Conservation (phyloP, 2,329 filamentous ascomycete species). For the Zymoseptoria brevis region DNA sequence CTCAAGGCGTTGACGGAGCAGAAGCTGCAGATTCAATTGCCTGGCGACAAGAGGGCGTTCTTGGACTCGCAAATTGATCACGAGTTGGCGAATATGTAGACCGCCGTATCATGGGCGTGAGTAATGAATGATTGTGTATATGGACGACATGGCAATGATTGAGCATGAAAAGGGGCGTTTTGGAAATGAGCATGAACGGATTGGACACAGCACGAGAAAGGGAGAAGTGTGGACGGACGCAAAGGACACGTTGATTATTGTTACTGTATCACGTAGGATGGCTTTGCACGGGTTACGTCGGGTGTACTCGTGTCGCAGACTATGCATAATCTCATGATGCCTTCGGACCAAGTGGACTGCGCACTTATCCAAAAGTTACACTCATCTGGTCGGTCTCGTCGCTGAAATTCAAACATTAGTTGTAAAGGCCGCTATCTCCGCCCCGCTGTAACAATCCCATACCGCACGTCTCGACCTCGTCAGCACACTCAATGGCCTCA, state of each 20-base stretch:
- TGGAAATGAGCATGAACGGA: not conserved
- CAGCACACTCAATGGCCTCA: not conserved
- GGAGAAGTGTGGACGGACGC: not conserved
- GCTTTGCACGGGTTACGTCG: not conserved
- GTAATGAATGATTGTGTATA: not conserved
- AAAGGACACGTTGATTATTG: not conserved
- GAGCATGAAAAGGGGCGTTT: not conserved
- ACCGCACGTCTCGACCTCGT: not conserved
- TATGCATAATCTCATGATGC: not conserved
- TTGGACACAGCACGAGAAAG: not conserved
- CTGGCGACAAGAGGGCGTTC: conserved; percentile 78
- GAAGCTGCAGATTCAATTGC: conserved; percentile 79
- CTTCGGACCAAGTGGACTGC: not conserved
- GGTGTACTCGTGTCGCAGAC: not conserved
- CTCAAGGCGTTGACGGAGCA: conserved; percentile 79
- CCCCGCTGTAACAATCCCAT: not conserved
- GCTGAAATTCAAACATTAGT: not conserved
- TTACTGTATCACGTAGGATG: not conserved
- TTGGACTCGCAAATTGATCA: conserved; percentile 89
- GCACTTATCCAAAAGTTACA: not conserved
- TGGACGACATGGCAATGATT: not conserved
- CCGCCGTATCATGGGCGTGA: not conserved
- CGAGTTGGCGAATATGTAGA: conserved; percentile 85
- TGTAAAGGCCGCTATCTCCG: not conserved
- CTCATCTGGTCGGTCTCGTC: not conserved